A percentile compares a stretch with the other conserved stretches of the same genome.
These are phyloP conservation scores for Speleostelium caveatum DNA, from an alignment of 78 protist genomes.

Conservation along the genomic window DNA sequence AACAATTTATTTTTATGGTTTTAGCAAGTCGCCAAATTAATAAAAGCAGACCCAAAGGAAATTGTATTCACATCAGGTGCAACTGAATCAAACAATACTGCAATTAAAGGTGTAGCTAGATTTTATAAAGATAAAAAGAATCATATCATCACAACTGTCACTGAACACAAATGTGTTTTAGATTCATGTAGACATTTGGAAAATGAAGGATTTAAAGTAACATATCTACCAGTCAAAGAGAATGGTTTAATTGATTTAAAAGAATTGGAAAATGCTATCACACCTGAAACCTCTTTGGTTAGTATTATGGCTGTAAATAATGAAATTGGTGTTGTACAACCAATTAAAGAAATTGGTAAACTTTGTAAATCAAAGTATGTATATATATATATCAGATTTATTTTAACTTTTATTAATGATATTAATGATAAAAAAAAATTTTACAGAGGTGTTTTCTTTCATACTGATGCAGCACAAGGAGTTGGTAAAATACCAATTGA, in stretches of 20 bases:
- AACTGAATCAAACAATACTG: constrained; percentile 98
- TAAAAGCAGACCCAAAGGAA: constrained; percentile 95
- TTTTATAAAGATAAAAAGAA: constrained; percentile 93
- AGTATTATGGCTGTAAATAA: constrained; percentile 98
- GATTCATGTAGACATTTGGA: constrained; percentile 97
- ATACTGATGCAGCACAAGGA: constrained; percentile 98
- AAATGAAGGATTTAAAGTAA: constrained; percentile 92
- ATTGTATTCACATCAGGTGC: constrained; percentile 98
- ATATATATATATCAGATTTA: too few relatives aligned
- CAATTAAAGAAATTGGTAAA: constrained; percentile 94
- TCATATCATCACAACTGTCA: constrained; percentile 95
- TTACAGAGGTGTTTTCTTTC: constrained; percentile 94
- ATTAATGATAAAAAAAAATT: too few relatives aligned
- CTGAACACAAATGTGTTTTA: constrained; percentile 98
- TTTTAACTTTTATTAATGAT: too few relatives aligned
- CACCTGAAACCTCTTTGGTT: constrained; percentile 95
- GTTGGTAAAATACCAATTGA: constrained; percentile 98
- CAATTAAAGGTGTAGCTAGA: constrained; percentile 97
- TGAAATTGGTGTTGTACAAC: constrained; percentile 98
- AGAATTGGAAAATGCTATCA: constrained; percentile 81
- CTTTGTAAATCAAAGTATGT: constrained; percentile 89
- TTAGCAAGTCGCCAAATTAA: constrained; percentile 84
- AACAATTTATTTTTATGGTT: neutral
- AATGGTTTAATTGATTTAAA: constrained; percentile 92
- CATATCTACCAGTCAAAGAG: constrained; percentile 90